Evolutionary conservation across 208 protist species (phyloP).

Genomic region (Leishmania aethiopica): DNA sequence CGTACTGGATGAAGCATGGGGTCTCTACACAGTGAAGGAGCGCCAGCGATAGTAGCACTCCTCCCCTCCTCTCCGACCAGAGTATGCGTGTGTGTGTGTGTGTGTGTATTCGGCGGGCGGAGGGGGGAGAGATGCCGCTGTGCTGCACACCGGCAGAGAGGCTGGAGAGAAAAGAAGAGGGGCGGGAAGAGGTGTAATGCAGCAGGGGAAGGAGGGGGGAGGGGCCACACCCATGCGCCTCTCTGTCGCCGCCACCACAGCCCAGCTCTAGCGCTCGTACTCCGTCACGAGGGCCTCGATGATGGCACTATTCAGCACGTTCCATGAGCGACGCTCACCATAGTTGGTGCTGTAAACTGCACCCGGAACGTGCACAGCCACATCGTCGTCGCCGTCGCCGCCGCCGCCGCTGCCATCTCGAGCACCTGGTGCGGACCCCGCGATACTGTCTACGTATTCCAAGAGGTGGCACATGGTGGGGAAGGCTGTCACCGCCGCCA

Average conservation of each 20-base stretch:
- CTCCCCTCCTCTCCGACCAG: neutral
- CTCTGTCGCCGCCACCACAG: neutral
- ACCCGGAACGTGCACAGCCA: neutral
- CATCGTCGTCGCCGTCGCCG: too few species aligned
- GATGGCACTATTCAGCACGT: constrained; percentile 43
- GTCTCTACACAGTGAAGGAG: too few species aligned
- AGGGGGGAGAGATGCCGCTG: neutral
- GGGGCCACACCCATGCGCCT: too few species aligned
- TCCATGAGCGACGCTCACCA: constrained; percentile 40
- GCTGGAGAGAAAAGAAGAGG: neutral
- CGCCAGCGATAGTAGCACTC: neutral
- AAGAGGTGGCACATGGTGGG: constrained; percentile 71
- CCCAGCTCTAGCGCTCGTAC: constrained; percentile 20
- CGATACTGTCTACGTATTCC: constrained; percentile 40
- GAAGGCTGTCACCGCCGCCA: constrained; percentile 57
- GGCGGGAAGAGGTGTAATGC: neutral
- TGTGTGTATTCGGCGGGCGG: too few species aligned
- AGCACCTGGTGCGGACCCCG: neutral
- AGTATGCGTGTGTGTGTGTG: neutral
- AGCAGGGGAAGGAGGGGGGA: neutral
- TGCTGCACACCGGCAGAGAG: neutral
- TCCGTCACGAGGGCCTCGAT: constrained; percentile 35
- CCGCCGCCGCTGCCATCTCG: neutral
- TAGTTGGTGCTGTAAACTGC: constrained; percentile 41
- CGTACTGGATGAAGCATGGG: neutral